phyloP scores from a whole-genome alignment of 2,329 filamentous ascomycete genomes.

The Fusarium pilosicola region DNA sequence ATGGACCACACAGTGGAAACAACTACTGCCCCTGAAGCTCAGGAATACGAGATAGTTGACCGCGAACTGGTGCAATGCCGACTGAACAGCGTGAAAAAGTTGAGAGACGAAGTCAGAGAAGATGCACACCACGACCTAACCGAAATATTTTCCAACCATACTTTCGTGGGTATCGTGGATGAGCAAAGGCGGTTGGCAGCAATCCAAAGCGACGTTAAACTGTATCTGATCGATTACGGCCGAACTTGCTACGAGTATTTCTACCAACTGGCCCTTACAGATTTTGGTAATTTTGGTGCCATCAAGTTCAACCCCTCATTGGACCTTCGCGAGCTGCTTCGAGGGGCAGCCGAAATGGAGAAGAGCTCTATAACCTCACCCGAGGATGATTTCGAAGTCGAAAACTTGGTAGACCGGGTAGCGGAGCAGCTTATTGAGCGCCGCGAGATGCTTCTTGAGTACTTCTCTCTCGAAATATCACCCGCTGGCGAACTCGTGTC shows the following conservation, averaged over 20 bases:
- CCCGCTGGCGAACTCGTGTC: constrained; percentile 78
- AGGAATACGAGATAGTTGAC: constrained; percentile 77
- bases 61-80: constrained; percentile 76
- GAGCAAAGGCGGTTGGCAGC: constrained; percentile 87
- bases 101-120: constrained; percentile 83
- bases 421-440: constrained; percentile 75
- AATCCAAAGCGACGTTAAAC: constrained; percentile 90
- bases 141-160: constrained; percentile 86
- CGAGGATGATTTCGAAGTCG: constrained; percentile 71
- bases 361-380: constrained; percentile 55
- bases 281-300: constrained; percentile 93
- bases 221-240: constrained; percentile 94
- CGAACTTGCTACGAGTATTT: constrained; percentile 89
- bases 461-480: constrained; percentile 88
- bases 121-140: constrained; percentile 86
- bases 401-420: constrained; percentile 73
- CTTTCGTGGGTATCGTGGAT: constrained; percentile 93
- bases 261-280: constrained; percentile 92
- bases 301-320: constrained; percentile 84
- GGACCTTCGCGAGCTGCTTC: constrained; percentile 74
- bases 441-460: constrained; percentile 89
- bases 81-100: constrained; percentile 84
- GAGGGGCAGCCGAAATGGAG: constrained; percentile 78
- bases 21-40: constrained; percentile 56
- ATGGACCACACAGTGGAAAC: constrained; percentile 48